Evolutionary conservation across 2,329 filamentous ascomycete genomes (phyloP).

Genomic region (Pestalotiopsis sp.): DNA sequence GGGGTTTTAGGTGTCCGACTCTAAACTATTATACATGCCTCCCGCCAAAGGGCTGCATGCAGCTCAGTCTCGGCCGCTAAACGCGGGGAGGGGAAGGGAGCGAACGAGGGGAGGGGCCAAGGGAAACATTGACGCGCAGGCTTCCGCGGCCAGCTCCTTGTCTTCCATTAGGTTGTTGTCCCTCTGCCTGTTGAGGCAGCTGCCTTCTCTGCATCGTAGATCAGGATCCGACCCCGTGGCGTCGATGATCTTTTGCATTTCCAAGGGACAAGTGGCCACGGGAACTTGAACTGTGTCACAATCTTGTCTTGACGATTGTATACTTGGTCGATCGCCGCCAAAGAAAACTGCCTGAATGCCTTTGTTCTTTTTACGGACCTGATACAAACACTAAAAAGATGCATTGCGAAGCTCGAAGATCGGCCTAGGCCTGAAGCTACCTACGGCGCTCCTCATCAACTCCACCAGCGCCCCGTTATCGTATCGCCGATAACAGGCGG

Average conservation of each 20-base stretch:
- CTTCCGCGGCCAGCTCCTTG: neutral
- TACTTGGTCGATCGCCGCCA: neutral
- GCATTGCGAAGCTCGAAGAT: neutral
- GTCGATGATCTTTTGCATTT: neutral
- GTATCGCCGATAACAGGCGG: conserved; percentile 2
- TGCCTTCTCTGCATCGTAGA: neutral
- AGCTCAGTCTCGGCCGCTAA: neutral
- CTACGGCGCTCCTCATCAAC: neutral
- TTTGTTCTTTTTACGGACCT: neutral
- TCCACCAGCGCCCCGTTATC: neutral
- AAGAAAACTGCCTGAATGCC: neutral
- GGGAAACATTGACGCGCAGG: neutral
- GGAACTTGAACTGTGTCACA: neutral
- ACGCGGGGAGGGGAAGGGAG: conserved; percentile 1
- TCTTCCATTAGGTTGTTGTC: neutral
- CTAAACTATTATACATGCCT: neutral
- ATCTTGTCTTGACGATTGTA: neutral
- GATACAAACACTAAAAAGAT: neutral
- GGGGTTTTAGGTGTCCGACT: neutral
- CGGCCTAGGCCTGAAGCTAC: conserved; percentile 2
- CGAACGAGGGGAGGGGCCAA: neutral
- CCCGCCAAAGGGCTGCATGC: neutral
- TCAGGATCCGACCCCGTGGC: neutral
- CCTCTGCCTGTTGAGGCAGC: neutral
- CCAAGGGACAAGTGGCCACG: neutral